These are phyloP conservation scores for Ilyonectria destructans DNA, from an alignment of 2,329 filamentous ascomycete species.

Conservation along the genomic window DNA sequence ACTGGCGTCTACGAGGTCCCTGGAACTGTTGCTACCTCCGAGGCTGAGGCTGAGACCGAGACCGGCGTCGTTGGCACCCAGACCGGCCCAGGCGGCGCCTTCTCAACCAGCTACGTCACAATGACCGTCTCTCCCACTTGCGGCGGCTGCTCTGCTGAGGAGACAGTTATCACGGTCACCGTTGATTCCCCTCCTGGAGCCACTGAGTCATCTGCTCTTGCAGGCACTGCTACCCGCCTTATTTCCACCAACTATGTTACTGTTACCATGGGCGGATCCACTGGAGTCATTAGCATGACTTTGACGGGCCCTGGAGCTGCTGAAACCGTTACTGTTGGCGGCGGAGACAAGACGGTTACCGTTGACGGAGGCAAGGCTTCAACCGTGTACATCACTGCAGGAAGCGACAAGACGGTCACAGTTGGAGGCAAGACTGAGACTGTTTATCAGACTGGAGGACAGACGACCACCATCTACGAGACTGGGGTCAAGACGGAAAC, in stretches of 20 bases:
- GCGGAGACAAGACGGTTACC: slow-evolving; percentile 13
- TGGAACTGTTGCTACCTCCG: slow-evolving; percentile 6
- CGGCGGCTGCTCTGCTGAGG: slow-evolving; percentile 24
- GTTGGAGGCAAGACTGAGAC: slow-evolving; percentile 13
- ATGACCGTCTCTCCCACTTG: slow-evolving; percentile 30
- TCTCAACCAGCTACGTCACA: slow-evolving; percentile 31
- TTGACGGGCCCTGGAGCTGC: slow-evolving; percentile 26
- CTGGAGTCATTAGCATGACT: slow-evolving; percentile 39
- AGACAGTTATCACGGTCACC: slow-evolving; percentile 34
- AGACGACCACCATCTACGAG: no score
- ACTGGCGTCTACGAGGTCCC: slow-evolving; percentile 14
- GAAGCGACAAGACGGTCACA: slow-evolving; percentile 18
- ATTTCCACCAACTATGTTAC: slow-evolving; percentile 38
- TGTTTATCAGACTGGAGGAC: neutral
- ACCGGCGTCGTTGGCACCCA: neutral
- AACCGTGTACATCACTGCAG: slow-evolving; percentile 20
- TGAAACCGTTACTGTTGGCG: slow-evolving; percentile 33
- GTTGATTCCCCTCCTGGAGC: slow-evolving; percentile 23
- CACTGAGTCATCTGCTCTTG: slow-evolving; percentile 12
- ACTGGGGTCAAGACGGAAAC: neutral
- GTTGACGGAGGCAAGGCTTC: neutral
- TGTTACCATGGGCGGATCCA: slow-evolving; percentile 31
- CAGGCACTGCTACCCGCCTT: slow-evolving; percentile 6
- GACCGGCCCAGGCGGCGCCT: slow-evolving; percentile 14
- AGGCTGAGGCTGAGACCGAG: slow-evolving; percentile 14